Conservation (phyloP, 2,329 filamentous ascomycete genomes). For the Neophaeococcomyces aloes region DNA sequence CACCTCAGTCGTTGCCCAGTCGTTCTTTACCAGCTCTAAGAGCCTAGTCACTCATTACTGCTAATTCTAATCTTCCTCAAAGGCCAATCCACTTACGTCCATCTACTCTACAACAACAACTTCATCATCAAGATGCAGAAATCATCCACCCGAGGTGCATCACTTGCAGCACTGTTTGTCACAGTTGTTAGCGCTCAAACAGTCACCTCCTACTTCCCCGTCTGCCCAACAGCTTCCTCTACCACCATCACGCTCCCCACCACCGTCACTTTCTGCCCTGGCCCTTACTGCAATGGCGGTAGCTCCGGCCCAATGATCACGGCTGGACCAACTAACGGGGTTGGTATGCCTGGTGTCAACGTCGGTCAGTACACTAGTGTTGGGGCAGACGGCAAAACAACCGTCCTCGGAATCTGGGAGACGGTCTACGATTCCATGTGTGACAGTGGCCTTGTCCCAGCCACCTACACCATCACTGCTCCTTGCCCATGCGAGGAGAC, state of each 20-base stretch:
- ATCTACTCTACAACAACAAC: conserved; percentile 8
- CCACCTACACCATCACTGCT: conserved; percentile 27
- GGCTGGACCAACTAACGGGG: conserved; percentile 9
- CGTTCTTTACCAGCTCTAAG: conserved; percentile 4
- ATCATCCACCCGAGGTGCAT: conserved; percentile 7
- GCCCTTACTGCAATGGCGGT: conserved; percentile 12
- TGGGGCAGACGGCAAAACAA: conserved; percentile 17
- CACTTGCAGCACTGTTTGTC: conserved; percentile 13
- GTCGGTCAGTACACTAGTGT: conserved; percentile 18
- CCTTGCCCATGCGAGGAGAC: conserved; percentile 21
- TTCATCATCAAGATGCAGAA: conserved; percentile 12
- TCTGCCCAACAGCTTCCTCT: conserved; percentile 18
- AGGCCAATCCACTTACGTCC: conserved; percentile 5
- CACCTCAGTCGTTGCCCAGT: conserved; percentile 6
- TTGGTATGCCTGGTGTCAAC: conserved; percentile 7
- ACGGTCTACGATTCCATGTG: conserved; percentile 23
- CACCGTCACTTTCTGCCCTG: conserved; percentile 19
- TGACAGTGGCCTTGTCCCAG: conserved; percentile 15
- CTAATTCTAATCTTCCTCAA: conserved; percentile 1
- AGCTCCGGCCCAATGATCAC: conserved; percentile 13
- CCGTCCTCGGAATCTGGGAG: conserved; percentile 19
- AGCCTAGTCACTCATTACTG: conserved; percentile 4
- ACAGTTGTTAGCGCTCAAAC: conserved; percentile 20
- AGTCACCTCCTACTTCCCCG: conserved; percentile 19
- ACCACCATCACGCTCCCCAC: conserved; percentile 19